Evolutionary conservation across 164 flowering plant species (phyloP).

Genomic region (Vitis riparia): DNA sequence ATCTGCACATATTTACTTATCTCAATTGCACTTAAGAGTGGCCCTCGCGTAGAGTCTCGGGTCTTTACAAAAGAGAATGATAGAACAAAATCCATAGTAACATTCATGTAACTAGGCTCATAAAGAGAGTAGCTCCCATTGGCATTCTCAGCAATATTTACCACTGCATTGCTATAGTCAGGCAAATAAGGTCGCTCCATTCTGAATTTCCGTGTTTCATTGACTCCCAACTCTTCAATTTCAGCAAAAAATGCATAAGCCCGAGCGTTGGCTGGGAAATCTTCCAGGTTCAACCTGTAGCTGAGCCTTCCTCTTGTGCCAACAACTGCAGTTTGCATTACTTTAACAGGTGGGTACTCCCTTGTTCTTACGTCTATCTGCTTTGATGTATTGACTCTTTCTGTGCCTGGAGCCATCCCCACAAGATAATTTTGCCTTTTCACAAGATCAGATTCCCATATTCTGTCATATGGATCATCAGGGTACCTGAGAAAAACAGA

Average conservation of each 20-base stretch:
- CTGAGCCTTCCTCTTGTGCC: slow-evolving; percentile 72
- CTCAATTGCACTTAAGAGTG: slow-evolving; percentile 86
- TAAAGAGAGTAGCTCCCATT: slow-evolving; percentile 82
- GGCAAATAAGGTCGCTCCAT: slow-evolving; percentile 65
- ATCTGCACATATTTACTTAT: slow-evolving; percentile 74
- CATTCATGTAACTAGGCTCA: slow-evolving; percentile 93
- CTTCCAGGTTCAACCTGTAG: slow-evolving; percentile 83
- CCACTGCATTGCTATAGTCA: slow-evolving; percentile 75
- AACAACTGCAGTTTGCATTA: slow-evolving; percentile 96
- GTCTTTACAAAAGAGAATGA: slow-evolving; percentile 82
- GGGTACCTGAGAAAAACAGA: slow-evolving; percentile 68
- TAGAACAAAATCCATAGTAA: slow-evolving; percentile 67
- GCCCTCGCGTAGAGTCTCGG: slow-evolving; percentile 82
- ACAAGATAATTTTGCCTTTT: slow-evolving; percentile 81
- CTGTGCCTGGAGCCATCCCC: slow-evolving; percentile 83
- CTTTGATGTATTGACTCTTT: slow-evolving; percentile 65
- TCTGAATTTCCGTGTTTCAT: slow-evolving; percentile 77
- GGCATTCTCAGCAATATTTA: slow-evolving; percentile 90
- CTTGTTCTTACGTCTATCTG: slow-evolving; percentile 49
- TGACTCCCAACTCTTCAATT: slow-evolving; percentile 68
- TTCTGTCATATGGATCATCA: slow-evolving; percentile 94
- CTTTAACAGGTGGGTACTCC: slow-evolving; percentile 93
- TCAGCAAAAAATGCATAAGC: slow-evolving; percentile 95
- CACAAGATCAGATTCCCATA: slow-evolving; percentile 86
- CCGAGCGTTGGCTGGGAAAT: slow-evolving; percentile 89